A percentile compares a stretch with the other conserved stretches of the same genome.
phyloP scores from a whole-genome alignment of 1,284 basidiomycete species.

The Ustanciosporium gigantosporum region DNA sequence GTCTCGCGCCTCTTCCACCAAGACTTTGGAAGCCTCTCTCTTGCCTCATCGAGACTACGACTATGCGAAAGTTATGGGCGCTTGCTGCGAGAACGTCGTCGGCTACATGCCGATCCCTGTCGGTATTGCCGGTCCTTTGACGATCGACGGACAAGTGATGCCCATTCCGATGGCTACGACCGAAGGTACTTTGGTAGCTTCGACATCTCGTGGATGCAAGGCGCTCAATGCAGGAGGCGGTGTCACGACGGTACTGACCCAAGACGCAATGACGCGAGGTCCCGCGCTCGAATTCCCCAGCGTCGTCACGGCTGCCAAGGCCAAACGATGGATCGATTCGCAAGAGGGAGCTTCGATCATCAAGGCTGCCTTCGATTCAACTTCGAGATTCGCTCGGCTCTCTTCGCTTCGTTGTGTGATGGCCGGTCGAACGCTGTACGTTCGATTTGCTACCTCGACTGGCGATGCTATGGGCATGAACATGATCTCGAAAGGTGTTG shows the following conservation, averaged over 20 bases:
- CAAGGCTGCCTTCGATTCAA: slow-evolving; percentile 88
- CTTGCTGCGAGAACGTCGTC: slow-evolving; percentile 98
- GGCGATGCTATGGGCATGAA: slow-evolving; percentile 99
- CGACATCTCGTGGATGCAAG: slow-evolving; percentile 95
- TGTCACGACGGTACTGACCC: slow-evolving; percentile 87
- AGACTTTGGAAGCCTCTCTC: slow-evolving; percentile 80
- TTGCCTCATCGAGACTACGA: slow-evolving; percentile 87
- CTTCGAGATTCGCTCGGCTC: slow-evolving; percentile 63
- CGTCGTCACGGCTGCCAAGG: slow-evolving; percentile 76
- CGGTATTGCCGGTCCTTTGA: slow-evolving; percentile 93
- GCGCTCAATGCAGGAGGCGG: slow-evolving; percentile 95
- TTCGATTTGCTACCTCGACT: slow-evolving; percentile 92
- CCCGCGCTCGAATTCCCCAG: slow-evolving; percentile 95
- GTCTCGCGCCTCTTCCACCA: slow-evolving; percentile 82
- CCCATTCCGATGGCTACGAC: slow-evolving; percentile 99
- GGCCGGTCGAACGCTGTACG: slow-evolving; percentile 73
- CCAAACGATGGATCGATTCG: slow-evolving; percentile 86
- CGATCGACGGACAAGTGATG: slow-evolving; percentile 80
- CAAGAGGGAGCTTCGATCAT: slow-evolving; percentile 77
- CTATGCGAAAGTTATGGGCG: slow-evolving; percentile 90
- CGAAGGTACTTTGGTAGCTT: slow-evolving; percentile 96
- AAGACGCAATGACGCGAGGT: slow-evolving; percentile 97
- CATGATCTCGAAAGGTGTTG: slow-evolving; percentile 72
- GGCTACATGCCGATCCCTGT: slow-evolving; percentile 96
- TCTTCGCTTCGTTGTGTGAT: slow-evolving; percentile 56